A percentile compares a stretch with the other conserved stretches of the same genome.
phyloP scores from a whole-genome alignment of 306 rosid genomes.

The Cucumis cinereus region DNA sequence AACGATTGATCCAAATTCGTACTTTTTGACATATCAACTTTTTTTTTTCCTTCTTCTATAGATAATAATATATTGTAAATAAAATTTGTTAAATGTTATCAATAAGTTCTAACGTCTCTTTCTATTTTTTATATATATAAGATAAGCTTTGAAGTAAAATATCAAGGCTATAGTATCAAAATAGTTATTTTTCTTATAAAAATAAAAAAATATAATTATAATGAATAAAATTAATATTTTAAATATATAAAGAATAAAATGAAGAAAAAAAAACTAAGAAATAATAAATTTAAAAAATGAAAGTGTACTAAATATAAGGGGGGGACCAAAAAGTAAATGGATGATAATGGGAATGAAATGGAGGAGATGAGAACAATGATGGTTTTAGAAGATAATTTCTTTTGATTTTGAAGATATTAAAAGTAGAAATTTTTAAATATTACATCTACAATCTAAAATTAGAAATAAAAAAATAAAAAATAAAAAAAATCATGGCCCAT shows the following conservation, averaged over 20 bases:
- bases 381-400: not conserved
- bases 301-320: not conserved
- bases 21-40: not conserved
- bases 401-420: not conserved
- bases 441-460: not conserved
- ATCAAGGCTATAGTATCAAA: no score
- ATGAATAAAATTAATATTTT: no score
- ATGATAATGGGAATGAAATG: not conserved
- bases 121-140: no score
- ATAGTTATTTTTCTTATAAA: no score
- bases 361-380: constrained; percentile 5
- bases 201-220: no score
- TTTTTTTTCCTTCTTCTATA: not conserved
- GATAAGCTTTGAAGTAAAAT: no score
- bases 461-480: no score
- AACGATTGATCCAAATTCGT: not conserved
- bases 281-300: not conserved
- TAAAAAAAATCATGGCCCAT: not conserved
- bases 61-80: not conserved
- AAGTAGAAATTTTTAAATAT: not conserved
- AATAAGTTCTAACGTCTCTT: not conserved
- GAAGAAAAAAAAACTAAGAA: no score
- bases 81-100: not conserved
- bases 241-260: no score
- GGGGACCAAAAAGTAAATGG: not conserved